Conservation (phyloP, 495 filamentous ascomycete genomes). For the Lasiosphaeria miniovina region DNA sequence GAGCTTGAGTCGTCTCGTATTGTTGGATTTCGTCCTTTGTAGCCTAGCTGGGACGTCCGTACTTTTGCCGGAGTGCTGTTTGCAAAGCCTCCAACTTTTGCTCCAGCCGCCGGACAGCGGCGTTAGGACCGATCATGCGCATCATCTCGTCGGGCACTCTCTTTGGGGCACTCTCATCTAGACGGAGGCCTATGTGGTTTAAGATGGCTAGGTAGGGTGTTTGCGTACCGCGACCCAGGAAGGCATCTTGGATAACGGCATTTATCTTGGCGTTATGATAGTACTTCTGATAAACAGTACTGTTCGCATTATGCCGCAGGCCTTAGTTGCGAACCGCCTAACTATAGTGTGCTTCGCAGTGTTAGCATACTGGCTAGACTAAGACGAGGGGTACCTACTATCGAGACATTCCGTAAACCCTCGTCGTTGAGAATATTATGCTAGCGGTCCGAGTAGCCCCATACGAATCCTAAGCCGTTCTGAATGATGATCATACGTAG, state of each 20-base stretch:
- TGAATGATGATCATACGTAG: constrained; percentile 12
- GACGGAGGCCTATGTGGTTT: constrained; percentile 17
- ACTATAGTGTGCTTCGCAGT: constrained; percentile 13
- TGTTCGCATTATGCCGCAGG: constrained; percentile 15
- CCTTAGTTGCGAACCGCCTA: constrained; percentile 17
- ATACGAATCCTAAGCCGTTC: constrained; percentile 12
- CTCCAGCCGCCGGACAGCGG: constrained; percentile 11
- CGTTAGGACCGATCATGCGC: constrained; percentile 15
- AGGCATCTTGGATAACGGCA: constrained; percentile 23
- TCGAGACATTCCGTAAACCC: constrained; percentile 17
- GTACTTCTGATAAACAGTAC: constrained; percentile 15
- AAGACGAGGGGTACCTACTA: constrained; percentile 12
- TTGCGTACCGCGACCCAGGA: constrained; percentile 16
- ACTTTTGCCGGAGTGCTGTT: constrained; percentile 8
- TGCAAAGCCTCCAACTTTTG: constrained; percentile 12
- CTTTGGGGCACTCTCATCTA: constrained; percentile 17
- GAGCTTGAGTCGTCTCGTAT: constrained; percentile 10
- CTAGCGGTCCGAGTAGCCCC: constrained; percentile 11
- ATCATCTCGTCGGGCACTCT: constrained; percentile 18
- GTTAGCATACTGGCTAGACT: constrained; percentile 4
- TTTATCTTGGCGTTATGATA: constrained; percentile 19
- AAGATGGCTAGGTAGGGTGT: constrained; percentile 19
- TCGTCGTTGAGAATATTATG: constrained; percentile 11
- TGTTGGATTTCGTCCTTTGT: constrained; percentile 3
- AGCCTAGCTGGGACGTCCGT: constrained; percentile 9